A percentile compares a stretch with the other conserved stretches of the same genome.
Conservation (phyloP, 345 rosid genomes). For the Firmiana major region DNA sequence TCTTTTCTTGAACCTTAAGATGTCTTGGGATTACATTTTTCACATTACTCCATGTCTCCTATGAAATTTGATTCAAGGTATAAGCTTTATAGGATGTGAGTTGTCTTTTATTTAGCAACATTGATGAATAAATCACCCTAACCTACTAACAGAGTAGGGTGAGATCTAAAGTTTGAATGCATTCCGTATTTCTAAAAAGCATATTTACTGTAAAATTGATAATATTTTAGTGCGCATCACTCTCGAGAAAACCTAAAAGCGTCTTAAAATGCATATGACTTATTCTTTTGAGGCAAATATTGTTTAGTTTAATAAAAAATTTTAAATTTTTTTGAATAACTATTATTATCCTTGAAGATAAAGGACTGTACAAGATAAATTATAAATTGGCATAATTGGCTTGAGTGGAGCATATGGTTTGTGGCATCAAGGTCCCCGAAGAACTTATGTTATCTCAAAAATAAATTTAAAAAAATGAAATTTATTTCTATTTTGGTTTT, state of each 20-base stretch:
- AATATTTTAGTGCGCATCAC: background rate
- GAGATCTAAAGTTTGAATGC: constrained; percentile 8
- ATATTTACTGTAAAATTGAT: constrained; percentile 8
- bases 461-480: background rate
- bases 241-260: background rate
- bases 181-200: constrained; percentile 15
- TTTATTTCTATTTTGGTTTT: background rate
- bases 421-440: constrained; percentile 2
- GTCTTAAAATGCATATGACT: background rate
- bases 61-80: background rate
- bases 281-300: background rate
- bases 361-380: background rate
- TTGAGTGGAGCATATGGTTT: background rate
- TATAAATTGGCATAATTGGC: background rate
- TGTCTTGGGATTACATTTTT: constrained; percentile 19
- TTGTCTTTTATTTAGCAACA: constrained; percentile 5
- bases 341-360: background rate
- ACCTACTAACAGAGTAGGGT: constrained; percentile 5
- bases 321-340: background rate
- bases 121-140: constrained; percentile 8
- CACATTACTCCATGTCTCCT: constrained; percentile 4
- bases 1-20: constrained; percentile 1
- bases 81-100: background rate
- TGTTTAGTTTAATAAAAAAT: background rate
- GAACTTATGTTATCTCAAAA: background rate